Conservation (phyloP, 2,329 filamentous ascomycete species). For the Epichloe sibirici region DNA sequence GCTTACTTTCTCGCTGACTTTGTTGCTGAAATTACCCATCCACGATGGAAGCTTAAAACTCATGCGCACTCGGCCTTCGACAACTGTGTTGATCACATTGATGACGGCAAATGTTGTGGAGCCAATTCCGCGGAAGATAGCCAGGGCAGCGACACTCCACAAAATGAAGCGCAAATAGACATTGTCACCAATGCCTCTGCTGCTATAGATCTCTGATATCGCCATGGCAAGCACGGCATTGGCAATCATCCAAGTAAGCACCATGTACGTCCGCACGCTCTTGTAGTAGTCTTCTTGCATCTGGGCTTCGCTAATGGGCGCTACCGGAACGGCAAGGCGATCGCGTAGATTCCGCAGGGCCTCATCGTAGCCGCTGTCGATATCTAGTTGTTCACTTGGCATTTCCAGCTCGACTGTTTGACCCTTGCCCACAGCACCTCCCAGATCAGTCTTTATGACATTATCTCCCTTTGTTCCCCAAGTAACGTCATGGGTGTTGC, state of each 20-base stretch:
- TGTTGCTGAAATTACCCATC: constrained; percentile 30
- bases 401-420: constrained; percentile 89
- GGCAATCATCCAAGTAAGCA: constrained; percentile 82
- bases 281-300: constrained; percentile 98
- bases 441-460: constrained; percentile 82
- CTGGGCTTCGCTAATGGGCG: constrained; percentile 58
- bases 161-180: constrained; percentile 87
- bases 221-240: constrained; percentile 93
- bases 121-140: constrained; percentile 78
- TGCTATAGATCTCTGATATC: constrained; percentile 73
- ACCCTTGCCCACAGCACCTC: constrained; percentile 67
- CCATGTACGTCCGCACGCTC: constrained; percentile 94
- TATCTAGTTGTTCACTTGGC: constrained; percentile 95
- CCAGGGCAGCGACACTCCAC: constrained; percentile 78
- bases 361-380: constrained; percentile 94
- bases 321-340: constrained; percentile 64
- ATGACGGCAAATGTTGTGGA: constrained; percentile 71
- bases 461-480: constrained; percentile 99
- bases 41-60: constrained; percentile 37
- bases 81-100: constrained; percentile 70
- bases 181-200: constrained; percentile 62
- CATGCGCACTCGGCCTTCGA: constrained; percentile 66
- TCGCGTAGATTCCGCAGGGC: constrained; percentile 92
- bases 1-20: constrained; percentile 36
- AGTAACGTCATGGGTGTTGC: constrained; percentile 96